Conservation (phyloP, 345 rosid species). For the Bretschneidera sinensis region DNA sequence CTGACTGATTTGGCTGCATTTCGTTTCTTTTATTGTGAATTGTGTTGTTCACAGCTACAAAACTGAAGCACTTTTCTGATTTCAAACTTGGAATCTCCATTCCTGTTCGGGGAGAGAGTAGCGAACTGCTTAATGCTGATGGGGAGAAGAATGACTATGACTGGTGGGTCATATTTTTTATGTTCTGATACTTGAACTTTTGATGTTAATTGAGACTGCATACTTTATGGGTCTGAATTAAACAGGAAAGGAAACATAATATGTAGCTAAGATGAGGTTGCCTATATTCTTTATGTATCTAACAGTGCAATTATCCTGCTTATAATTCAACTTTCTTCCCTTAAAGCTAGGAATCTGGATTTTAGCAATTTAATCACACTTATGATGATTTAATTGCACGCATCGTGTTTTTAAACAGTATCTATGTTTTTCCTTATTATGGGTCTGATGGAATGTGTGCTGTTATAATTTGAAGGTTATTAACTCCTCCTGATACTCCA, state of each 20-base stretch:
- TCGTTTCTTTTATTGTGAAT: conserved; percentile 19
- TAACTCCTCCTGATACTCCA: conserved; percentile 98
- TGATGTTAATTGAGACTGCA: no score
- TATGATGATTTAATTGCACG: neutral
- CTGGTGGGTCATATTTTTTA: conserved; percentile 52
- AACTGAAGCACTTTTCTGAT: conserved; percentile 78
- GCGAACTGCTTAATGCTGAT: conserved; percentile 75
- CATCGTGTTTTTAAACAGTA: neutral
- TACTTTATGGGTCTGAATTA: conserved; percentile 1
- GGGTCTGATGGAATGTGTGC: conserved; percentile 29
- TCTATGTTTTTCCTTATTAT: conserved; percentile 5
- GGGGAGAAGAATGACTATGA: conserved; percentile 97
- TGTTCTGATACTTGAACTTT: neutral
- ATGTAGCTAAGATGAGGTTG: no score
- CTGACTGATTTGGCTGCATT: conserved; percentile 15
- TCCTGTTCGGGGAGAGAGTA: conserved; percentile 84
- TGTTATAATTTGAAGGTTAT: conserved; percentile 64
- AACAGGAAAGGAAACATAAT: conserved; percentile 2
- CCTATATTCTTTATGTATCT: no score
- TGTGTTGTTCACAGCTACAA: conserved; percentile 54
- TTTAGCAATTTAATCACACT: neutral
- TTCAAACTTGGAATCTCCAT: conserved; percentile 57
- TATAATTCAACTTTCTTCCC: neutral
- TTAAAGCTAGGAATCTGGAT: neutral
- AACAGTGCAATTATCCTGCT: no score